These are phyloP conservation scores for Ciborinia camelliae DNA, from an alignment of 2,329 filamentous ascomycete species.

Conservation along the genomic window DNA sequence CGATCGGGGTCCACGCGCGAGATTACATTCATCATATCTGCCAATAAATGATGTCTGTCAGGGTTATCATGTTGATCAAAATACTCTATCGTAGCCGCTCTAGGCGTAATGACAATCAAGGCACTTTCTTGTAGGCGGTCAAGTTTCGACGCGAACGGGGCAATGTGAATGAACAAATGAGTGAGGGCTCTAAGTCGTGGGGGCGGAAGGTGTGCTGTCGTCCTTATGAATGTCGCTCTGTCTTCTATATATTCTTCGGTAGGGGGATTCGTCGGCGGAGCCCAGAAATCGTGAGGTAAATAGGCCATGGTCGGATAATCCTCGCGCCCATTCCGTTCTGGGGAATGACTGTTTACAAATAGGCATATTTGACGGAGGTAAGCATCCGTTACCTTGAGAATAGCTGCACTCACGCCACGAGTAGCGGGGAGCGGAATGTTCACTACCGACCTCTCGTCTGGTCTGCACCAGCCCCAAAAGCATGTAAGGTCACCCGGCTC, in stretches of 20 bases:
- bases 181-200: not conserved
- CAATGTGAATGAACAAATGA: constrained; percentile 7
- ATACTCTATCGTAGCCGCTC: constrained; percentile 5
- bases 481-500: not conserved
- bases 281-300: constrained; percentile 6
- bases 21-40: constrained; percentile 2
- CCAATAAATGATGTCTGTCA: not conserved
- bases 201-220: not conserved
- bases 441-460: too few species aligned
- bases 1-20: not conserved
- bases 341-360: constrained; percentile 7
- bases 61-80: not conserved
- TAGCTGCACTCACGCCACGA: too few species aligned
- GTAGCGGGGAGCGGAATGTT: too few species aligned
- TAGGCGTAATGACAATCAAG: not conserved
- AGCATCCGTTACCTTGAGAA: constrained; percentile 4
- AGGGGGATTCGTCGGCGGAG: not conserved
- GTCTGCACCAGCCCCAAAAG: not conserved
- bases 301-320: constrained; percentile 9
- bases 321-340: not conserved
- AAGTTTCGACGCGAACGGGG: too few species aligned
- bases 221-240: not conserved
- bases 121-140: not conserved
- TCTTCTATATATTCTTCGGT: constrained; percentile 10
- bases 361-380: constrained; percentile 3